These are phyloP conservation scores for Staphylotrichum tortipilum DNA, from an alignment of 495 filamentous ascomycete genomes.

Conservation along the genomic window DNA sequence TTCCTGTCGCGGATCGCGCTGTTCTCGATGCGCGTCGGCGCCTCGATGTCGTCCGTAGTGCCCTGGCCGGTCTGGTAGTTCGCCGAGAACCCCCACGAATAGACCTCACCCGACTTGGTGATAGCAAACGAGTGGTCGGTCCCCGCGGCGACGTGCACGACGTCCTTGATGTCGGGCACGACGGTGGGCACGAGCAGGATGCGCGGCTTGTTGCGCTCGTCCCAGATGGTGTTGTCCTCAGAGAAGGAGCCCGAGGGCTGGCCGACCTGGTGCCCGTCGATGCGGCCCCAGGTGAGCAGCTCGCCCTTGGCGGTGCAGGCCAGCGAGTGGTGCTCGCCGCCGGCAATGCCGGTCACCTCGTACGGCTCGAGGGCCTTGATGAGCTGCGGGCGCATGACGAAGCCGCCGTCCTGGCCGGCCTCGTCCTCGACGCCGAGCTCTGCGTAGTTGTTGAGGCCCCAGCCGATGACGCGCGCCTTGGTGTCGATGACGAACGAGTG, in stretches of 20 bases:
- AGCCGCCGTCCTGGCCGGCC: slow-evolving; percentile 57
- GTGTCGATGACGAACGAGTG: slow-evolving; percentile 70
- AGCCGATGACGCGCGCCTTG: slow-evolving; percentile 63
- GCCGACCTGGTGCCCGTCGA: slow-evolving; percentile 56
- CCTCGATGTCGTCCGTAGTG: slow-evolving; percentile 47
- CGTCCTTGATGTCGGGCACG: slow-evolving; percentile 18
- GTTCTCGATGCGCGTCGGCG: slow-evolving; percentile 55
- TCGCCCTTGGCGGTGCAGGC: slow-evolving; percentile 53
- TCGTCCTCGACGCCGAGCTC: slow-evolving; percentile 61
- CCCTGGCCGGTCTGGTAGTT: slow-evolving; percentile 63
- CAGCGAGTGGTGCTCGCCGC: slow-evolving; percentile 60
- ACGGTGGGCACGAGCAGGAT: slow-evolving; percentile 48
- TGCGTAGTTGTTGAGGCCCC: slow-evolving; percentile 83
- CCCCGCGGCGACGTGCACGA: slow-evolving; percentile 39
- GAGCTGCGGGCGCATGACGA: slow-evolving; percentile 35
- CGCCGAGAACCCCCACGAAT: slow-evolving; percentile 60
- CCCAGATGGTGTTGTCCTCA: slow-evolving; percentile 49
- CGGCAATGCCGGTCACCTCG: slow-evolving; percentile 47
- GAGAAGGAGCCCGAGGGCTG: slow-evolving; percentile 40
- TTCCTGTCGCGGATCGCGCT: slow-evolving; percentile 50
- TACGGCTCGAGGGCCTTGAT: slow-evolving; percentile 44
- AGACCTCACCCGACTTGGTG: slow-evolving; percentile 50
- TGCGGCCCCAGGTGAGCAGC: slow-evolving; percentile 60
- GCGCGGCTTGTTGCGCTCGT: slow-evolving; percentile 45
- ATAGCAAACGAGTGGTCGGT: slow-evolving; percentile 55